Evolutionary conservation across 192 early-diverging fungal species (phyloP), one percentile per base, ranked within the genome.

Genomic region (Coemansia sp.): DNA sequence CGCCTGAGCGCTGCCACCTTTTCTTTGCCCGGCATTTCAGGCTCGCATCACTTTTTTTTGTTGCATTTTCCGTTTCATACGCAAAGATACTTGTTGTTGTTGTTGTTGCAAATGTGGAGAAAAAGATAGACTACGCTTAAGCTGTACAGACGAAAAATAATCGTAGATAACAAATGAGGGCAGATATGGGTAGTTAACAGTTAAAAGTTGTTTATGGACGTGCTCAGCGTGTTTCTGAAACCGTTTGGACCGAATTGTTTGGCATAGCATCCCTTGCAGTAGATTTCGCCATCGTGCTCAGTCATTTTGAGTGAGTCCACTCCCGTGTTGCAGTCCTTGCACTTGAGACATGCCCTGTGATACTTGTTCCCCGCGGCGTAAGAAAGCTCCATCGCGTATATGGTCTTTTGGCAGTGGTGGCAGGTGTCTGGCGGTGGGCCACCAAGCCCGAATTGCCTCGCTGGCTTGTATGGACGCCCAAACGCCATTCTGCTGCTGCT

Each of bases 211-310:
- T 76, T 76, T 5, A 72, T 72, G 9, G 70, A 68, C 16, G 73
- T 26, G 44, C 66, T 73, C 38, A 75, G 62, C 39, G 74, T 63
- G 52, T 60, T 73, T 39, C 71, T 63, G 56, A 66, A 75, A 11
- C 78, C 80, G 57, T 79, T 82, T 36, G 80, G 76, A 0, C 84
- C 84, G 78, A 79, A 85, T 55, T 79, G 43, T 60, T 64, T 69
- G 18, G 73, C 71, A 38, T 85, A 83, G 71, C 84, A 85, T 18
- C 73, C 68, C 23, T 74, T 73, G 72, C 84, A 85, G 66, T 72
- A 85, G 36, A 79, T 78, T 34, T 79, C 71, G 49, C 77, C 71
- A 23, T 85, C 75, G 51, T 71, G 81, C 36, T 85, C 84, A 11
- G 76, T 73, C 41, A 85, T 64, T 53, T 83, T 73, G 33, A 72